These are phyloP conservation scores for Irpex sp. DNA, from an alignment of 1,284 basidiomycete genomes.

Conservation along the genomic window DNA sequence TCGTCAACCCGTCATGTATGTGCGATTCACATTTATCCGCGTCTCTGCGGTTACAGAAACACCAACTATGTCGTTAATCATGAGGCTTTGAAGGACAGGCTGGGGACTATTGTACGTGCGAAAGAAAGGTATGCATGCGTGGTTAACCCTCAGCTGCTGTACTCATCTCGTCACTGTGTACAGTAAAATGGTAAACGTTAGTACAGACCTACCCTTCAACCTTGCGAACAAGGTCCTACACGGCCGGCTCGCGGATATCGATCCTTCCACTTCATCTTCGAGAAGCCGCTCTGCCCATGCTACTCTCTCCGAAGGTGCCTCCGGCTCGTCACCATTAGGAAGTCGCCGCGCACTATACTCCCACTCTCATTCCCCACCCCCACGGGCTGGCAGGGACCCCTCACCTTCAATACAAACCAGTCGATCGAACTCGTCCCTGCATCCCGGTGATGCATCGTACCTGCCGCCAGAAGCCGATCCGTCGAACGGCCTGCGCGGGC, in stretches of 20 bases:
- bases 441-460: constrained; percentile 29
- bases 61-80: constrained; percentile 40
- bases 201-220: constrained; percentile 62
- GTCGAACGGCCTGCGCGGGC: constrained; percentile 18
- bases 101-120: constrained; percentile 55
- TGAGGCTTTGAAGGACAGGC: constrained; percentile 48
- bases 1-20: background rate
- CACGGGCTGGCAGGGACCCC: constrained; percentile 18
- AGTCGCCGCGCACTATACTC: constrained; percentile 9
- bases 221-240: constrained; percentile 48
- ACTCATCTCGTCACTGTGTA: background rate
- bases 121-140: constrained; percentile 53
- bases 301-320: constrained; percentile 7
- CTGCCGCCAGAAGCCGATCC: constrained; percentile 25
- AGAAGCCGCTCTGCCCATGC: constrained; percentile 24
- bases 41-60: constrained; percentile 2
- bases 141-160: background rate
- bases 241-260: constrained; percentile 13
- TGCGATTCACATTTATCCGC: background rate
- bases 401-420: constrained; percentile 29
- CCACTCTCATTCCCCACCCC: constrained; percentile 10
- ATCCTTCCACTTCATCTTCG: constrained; percentile 27
- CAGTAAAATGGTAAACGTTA: constrained; percentile 74
- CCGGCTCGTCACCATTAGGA: constrained; percentile 9
- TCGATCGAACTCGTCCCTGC: constrained; percentile 27